These are phyloP conservation scores for Beauveria bassiana DNA, from an alignment of 2,329 filamentous ascomycete species.

Conservation along the genomic window DNA sequence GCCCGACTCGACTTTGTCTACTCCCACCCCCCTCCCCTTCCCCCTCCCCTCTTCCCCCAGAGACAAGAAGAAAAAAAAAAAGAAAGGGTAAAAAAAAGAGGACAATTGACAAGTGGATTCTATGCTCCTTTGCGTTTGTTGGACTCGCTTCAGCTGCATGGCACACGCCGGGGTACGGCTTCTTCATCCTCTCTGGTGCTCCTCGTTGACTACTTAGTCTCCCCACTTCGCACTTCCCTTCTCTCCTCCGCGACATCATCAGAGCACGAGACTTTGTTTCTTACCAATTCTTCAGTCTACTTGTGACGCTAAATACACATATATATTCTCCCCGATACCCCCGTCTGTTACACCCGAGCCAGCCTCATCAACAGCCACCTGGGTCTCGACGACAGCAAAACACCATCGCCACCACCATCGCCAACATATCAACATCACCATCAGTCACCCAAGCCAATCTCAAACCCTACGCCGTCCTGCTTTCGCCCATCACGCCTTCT, in stretches of 20 bases:
- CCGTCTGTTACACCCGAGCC: not conserved
- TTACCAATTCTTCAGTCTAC: not conserved
- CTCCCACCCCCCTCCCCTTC: not conserved
- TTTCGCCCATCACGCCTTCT: too few species aligned
- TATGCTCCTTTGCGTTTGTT: not conserved
- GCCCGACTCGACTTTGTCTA: not conserved
- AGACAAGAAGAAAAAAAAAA: not conserved
- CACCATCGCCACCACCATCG: not conserved
- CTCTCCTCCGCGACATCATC: not conserved
- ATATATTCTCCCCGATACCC: not conserved
- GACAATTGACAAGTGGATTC: conserved; percentile 1
- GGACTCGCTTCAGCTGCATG: conserved; percentile 3
- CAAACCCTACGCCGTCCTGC: too few species aligned
- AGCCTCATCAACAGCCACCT: not conserved
- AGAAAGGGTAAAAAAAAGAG: not conserved
- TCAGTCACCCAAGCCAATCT: not conserved
- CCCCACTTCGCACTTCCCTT: conserved; percentile 7
- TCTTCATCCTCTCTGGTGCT: not conserved
- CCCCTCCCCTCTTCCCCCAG: not conserved
- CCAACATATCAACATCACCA: not conserved
- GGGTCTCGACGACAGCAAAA: too few species aligned
- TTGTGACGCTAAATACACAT: not conserved
- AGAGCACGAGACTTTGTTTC: not conserved
- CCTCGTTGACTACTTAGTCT: conserved; percentile 7
- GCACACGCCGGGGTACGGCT: conserved; percentile 3